Evolutionary conservation across 345 rosid genomes (phyloP).

Genomic region (Jatropha curcas): DNA sequence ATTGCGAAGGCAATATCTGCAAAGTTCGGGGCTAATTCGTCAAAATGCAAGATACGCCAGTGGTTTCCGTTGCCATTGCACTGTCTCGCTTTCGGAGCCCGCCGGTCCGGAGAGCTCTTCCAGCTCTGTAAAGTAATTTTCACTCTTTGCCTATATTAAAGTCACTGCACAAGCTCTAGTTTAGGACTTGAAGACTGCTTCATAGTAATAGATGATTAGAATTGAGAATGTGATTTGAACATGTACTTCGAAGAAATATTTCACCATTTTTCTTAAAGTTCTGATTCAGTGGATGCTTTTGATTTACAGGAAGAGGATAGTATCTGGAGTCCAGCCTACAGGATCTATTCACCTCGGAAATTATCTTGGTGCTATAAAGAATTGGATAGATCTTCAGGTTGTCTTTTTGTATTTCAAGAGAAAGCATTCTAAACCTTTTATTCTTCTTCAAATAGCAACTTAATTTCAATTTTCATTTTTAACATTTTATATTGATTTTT

Average conservation of each 20-base stretch:
- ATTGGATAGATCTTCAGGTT: constrained; percentile 87
- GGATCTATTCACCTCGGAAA: constrained; percentile 90
- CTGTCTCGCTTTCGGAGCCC: constrained; percentile 40
- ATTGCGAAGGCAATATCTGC: constrained; percentile 21
- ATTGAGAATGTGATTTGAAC: neutral
- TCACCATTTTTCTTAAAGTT: too few relatives aligned
- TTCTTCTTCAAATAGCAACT: neutral
- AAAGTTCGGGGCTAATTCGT: constrained; percentile 10
- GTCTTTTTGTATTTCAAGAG: neutral
- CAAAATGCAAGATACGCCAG: constrained; percentile 14
- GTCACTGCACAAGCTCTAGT: neutral
- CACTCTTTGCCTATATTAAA: neutral
- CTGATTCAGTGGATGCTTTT: neutral
- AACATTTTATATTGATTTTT: neutral
- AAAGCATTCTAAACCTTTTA: neutral
- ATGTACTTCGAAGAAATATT: neutral
- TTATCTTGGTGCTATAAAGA: constrained; percentile 89
- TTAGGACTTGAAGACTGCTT: neutral
- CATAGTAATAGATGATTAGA: neutral
- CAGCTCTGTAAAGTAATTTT: constrained; percentile 37
- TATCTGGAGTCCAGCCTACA: constrained; percentile 94
- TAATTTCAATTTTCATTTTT: too few relatives aligned
- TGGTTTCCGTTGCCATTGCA: constrained; percentile 47
- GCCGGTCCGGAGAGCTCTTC: constrained; percentile 37
- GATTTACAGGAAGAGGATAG: constrained; percentile 66